Base-by-base conservation (phyloP, 495 filamentous ascomycete species). In the Neurospora pannonica region DNA sequence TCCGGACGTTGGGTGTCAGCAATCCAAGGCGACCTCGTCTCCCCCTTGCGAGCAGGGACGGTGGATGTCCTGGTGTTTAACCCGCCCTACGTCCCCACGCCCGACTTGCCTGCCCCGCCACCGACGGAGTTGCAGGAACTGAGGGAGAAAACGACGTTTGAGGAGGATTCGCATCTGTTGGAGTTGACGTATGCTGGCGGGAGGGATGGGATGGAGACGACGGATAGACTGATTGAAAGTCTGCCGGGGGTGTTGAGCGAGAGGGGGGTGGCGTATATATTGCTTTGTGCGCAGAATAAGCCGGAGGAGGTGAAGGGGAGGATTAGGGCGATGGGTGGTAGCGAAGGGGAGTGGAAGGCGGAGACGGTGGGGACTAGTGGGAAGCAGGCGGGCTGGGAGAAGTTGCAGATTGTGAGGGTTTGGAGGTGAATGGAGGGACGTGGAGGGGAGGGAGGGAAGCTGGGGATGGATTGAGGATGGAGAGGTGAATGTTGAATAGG, bases 41-140 rank as follows among this genome's bases (percentile, higher is more conserved):
- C 86, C 15, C 82, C 90, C 3, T 73, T 97, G 7, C 84, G 87
- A 2, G 76, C 82, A 0, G 82, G 86, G 4, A 78, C 79, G 42
- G 89, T 97, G 0, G 96, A 98, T 79, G 87, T 99, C 31, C 84
- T 98, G 38, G 87, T 99, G 39, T 98, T 98, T 87, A 99, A 99
- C 79, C 96, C 96, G 40, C 96, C 96, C 0, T 99, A 99, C 77
- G 96, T 98, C 8, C 96, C 96, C 6, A 95, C 94, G 1, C 83
- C 88, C 19, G 87, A 89, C n/a, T 77, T 97, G 37, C 95, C 82
- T 10, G 73, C 88, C 2, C 84, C 83, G 11, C 73, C 71, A 15
- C 40, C 43, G 13, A 69, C 70, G 10, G 38, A 43, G 31, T 19
- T 70, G 40, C 17, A 38, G 24, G 19, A 31, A 38, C 5, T 38